Evolutionary conservation across 805 yeast genomes (phyloP), one percentile per base, ranked within the genome.

Genomic region (Torulaspora franciscae): DNA sequence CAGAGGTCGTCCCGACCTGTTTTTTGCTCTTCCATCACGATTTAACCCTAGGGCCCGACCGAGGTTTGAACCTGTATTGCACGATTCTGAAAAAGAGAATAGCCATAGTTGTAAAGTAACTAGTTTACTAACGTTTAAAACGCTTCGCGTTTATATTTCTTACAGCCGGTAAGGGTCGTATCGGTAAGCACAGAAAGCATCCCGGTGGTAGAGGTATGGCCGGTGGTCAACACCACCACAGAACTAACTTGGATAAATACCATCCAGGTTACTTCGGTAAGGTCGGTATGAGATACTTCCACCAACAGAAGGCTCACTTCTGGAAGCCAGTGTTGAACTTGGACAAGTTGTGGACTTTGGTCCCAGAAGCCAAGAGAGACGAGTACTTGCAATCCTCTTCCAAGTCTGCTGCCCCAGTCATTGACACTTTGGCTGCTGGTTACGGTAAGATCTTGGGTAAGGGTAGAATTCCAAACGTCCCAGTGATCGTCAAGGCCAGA

Each of bases 151-250:
- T 39, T 22, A 24, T 26, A 40, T 42, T 49, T 45, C 43, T 24
- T 43, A 64, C 68, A 85, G 98, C 98, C 95, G 99, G 99, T 87
- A 83, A 91, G 76, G 99, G 99, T 86, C 95, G 99, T 83, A 79
- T 93, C 77, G 99, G 99, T 79, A 93, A 93, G 85, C 99, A 93
- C 95, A 90, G 99, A 89, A 93, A 93, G 95, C 93, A 86, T 70
- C 97, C 99, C 63, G 99, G 99, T 93, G 99, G 99, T 80, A 90
- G 98, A 80, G 99, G 99, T 93, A 91, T 79, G 90, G 99, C 99
- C 74, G 99, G 99, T 91, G 99, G 99, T 88, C 91, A 81, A 79
- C 98, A 91, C 78, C 99, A 93, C 79, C 99, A 93, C 96, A 88
- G 99, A 83, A 90, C 93, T 75, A 93, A 93, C 83, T 77, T 93